Evolutionary conservation across 2,329 filamentous ascomycete genomes (phyloP).

Genomic region (Epichloe gansuensis): DNA sequence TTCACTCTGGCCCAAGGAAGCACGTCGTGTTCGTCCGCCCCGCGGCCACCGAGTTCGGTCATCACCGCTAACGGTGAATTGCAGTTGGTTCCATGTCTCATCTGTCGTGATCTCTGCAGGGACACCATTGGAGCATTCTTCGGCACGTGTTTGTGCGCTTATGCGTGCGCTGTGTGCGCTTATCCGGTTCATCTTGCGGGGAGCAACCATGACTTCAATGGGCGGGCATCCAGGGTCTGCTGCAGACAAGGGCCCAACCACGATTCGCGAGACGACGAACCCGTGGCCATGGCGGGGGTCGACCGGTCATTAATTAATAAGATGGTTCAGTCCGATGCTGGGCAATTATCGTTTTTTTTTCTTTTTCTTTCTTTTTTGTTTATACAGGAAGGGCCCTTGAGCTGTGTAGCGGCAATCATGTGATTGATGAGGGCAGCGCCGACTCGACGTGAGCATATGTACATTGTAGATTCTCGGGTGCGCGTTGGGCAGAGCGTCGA

Average conservation of each 20-base stretch:
- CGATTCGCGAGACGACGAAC: neutral
- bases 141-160: neutral
- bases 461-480: too few species aligned
- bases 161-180: neutral
- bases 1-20: neutral
- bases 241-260: neutral
- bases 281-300: neutral
- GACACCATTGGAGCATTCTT: neutral
- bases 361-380: neutral
- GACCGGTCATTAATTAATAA: neutral
- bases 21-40: neutral
- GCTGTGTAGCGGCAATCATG: neutral
- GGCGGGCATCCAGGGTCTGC: too few species aligned
- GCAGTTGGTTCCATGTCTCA: neutral
- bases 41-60: neutral
- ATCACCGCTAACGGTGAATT: neutral
- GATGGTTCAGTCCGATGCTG: too few species aligned
- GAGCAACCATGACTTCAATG: neutral
- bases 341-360: too few species aligned
- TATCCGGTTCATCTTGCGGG: neutral
- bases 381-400: neutral
- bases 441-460: neutral
- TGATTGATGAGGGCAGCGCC: neutral
- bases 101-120: conserved; percentile 3
- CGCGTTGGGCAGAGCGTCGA: too few species aligned